These are phyloP conservation scores for Serendipita sp. DNA, from an alignment of 768 basidiomycete genomes.

Conservation along the genomic window DNA sequence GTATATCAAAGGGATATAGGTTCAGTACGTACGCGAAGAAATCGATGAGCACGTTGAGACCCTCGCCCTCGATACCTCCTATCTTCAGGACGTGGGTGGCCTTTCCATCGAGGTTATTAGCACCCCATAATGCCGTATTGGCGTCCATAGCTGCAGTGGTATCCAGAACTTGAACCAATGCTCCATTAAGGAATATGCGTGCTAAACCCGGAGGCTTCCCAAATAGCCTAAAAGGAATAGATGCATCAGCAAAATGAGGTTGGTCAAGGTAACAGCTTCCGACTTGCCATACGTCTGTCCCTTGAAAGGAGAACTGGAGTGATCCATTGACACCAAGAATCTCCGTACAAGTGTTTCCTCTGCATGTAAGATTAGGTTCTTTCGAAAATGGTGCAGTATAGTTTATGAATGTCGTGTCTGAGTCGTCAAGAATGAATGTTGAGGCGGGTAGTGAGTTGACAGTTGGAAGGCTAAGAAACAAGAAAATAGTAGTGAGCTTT, in stretches of 20 bases:
- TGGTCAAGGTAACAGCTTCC: too few species aligned
- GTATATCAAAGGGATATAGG: not conserved
- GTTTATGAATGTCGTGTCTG: not conserved
- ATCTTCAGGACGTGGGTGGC: not conserved
- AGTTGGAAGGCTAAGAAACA: not conserved
- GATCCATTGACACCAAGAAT: not conserved
- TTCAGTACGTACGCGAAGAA: not conserved
- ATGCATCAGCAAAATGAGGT: too few species aligned
- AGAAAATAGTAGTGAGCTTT: not conserved
- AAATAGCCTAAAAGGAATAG: not conserved
- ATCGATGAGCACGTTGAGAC: not conserved
- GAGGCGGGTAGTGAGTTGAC: not conserved
- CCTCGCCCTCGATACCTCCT: not conserved
- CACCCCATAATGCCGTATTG: not conserved
- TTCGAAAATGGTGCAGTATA: not conserved
- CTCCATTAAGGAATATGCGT: not conserved
- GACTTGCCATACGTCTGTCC: not conserved
- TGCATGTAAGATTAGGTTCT: not conserved
- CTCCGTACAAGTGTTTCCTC: not conserved
- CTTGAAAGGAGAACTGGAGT: not conserved
- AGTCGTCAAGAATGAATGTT: not conserved
- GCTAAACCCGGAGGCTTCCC: not conserved
- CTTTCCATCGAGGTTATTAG: not conserved
- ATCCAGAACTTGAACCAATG: not conserved
- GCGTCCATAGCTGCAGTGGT: not conserved